Evolutionary conservation across 495 filamentous ascomycete species (phyloP).

Genomic region (Penicillium coffeae): DNA sequence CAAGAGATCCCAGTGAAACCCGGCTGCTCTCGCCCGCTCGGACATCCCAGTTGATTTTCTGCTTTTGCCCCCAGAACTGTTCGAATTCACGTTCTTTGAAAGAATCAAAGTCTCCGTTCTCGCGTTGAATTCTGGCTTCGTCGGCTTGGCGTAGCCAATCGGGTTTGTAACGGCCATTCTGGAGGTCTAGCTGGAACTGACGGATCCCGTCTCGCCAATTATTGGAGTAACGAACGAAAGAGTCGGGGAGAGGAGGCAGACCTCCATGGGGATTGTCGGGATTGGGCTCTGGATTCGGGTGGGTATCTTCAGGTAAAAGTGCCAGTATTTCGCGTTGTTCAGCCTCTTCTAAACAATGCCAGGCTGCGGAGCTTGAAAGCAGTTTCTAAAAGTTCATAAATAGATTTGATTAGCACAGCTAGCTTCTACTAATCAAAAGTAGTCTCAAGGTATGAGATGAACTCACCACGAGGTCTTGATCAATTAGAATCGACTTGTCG

Average conservation of each 20-base stretch:
- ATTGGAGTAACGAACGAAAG: conserved; percentile 48
- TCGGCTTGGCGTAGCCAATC: conserved; percentile 65
- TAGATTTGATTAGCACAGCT: conserved; percentile 4
- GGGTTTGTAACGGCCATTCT: conserved; percentile 57
- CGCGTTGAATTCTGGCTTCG: conserved; percentile 56
- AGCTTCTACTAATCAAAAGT: too few species aligned
- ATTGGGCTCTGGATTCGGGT: conserved; percentile 32
- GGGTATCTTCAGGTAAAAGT: conserved; percentile 51
- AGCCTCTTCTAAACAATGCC: conserved; percentile 51
- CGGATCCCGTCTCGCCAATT: conserved; percentile 47
- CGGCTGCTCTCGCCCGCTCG: conserved; percentile 46
- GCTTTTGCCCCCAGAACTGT: conserved; percentile 66
- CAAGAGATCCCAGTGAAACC: conserved; percentile 45
- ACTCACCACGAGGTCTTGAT: conserved; percentile 56
- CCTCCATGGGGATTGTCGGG: conserved; percentile 28
- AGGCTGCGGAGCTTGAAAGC: conserved; percentile 52
- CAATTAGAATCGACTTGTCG: conserved; percentile 49
- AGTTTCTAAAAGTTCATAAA: conserved; percentile 40
- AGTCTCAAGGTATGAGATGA: background rate
- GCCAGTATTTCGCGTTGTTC: conserved; percentile 55
- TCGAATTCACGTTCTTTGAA: conserved; percentile 65
- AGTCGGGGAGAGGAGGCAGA: conserved; percentile 37
- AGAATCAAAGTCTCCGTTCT: conserved; percentile 64
- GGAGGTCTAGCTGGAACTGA: conserved; percentile 58
- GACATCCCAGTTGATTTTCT: conserved; percentile 37